Evolutionary conservation across 768 basidiomycete genomes (phyloP).

Genomic region (Tulasnella sp.): DNA sequence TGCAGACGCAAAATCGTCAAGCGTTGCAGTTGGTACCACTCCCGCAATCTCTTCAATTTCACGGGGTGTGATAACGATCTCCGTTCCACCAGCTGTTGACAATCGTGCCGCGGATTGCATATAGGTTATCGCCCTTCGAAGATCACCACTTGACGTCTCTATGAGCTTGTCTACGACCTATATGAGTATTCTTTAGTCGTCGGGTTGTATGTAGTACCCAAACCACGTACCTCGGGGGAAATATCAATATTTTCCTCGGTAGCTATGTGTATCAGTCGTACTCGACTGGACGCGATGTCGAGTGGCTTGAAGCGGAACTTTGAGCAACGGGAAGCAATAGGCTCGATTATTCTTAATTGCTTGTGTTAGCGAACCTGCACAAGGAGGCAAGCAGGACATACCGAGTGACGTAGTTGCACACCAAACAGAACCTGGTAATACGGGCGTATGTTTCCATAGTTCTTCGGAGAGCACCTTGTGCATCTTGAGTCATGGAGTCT

Average conservation of each 20-base stretch:
- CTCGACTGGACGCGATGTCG: slow-evolving; percentile 59
- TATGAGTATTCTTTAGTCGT: background rate
- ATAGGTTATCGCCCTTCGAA: slow-evolving; percentile 94
- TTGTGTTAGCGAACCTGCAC: background rate
- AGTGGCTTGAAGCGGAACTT: slow-evolving; percentile 97
- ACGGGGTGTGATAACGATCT: slow-evolving; percentile 49
- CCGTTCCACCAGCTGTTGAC: slow-evolving; percentile 58
- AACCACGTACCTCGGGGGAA: slow-evolving; percentile 25
- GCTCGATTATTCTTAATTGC: slow-evolving; percentile 79
- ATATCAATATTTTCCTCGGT: slow-evolving; percentile 54
- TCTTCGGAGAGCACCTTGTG: slow-evolving; percentile 89
- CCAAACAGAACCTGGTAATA: slow-evolving; percentile 94
- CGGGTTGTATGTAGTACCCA: background rate
- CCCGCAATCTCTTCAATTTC: slow-evolving; percentile 97
- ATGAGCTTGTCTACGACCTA: slow-evolving; percentile 61
- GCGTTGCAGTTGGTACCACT: slow-evolving; percentile 66
- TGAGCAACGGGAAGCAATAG: slow-evolving; percentile 94
- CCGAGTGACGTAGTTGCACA: slow-evolving; percentile 99
- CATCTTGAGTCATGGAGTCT: slow-evolving; percentile 99
- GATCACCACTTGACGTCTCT: slow-evolving; percentile 73
- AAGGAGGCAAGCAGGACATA: slow-evolving; percentile 27
- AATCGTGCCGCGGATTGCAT: slow-evolving; percentile 90
- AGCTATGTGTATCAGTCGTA: slow-evolving; percentile 71
- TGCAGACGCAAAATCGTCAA: slow-evolving; percentile 53
- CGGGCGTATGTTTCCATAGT: slow-evolving; percentile 99